Conservation (phyloP, 2,329 filamentous ascomycete genomes). For the Paecilomyces sp. region DNA sequence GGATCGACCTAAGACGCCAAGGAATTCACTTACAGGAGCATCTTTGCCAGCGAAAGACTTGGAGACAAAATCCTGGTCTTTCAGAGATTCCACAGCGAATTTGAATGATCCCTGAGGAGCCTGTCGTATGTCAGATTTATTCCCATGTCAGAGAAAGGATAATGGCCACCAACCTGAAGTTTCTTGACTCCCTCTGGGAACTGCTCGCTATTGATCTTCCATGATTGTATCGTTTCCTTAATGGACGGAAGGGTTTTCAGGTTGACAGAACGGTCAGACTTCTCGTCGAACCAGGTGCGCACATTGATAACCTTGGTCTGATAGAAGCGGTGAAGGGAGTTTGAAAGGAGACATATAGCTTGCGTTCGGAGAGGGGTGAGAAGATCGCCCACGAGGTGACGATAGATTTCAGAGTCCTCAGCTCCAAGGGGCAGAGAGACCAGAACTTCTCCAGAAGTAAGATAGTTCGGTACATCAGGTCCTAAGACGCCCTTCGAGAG, state of each 20-base stretch:
- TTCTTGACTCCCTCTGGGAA: slow-evolving; percentile 36
- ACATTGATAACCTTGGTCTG: slow-evolving; percentile 70
- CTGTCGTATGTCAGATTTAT: slow-evolving; percentile 8
- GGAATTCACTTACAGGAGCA: slow-evolving; percentile 22
- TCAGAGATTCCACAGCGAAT: slow-evolving; percentile 55
- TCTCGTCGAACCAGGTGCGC: slow-evolving; percentile 77
- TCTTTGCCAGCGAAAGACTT: slow-evolving; percentile 58
- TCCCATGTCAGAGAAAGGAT: neutral
- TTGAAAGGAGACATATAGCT: slow-evolving; percentile 69
- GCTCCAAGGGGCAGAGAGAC: slow-evolving; percentile 82
- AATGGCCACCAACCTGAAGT: slow-evolving; percentile 17
- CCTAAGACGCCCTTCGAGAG: slow-evolving; percentile 76
- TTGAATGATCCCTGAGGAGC: slow-evolving; percentile 23
- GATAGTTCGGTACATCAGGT: slow-evolving; percentile 70
- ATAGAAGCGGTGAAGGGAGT: slow-evolving; percentile 75
- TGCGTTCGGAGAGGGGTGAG: slow-evolving; percentile 69
- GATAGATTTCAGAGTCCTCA: slow-evolving; percentile 72
- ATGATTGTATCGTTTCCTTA: slow-evolving; percentile 51
- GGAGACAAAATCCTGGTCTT: slow-evolving; percentile 61
- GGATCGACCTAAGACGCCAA: slow-evolving; percentile 3
- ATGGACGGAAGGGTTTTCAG: slow-evolving; percentile 50
- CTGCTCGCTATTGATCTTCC: slow-evolving; percentile 62
- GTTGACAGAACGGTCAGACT: slow-evolving; percentile 58
- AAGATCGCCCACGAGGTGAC: slow-evolving; percentile 65
- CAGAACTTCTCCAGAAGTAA: slow-evolving; percentile 70